A percentile compares a stretch with the other conserved stretches of the same genome.
These are phyloP conservation scores for Rhododendron williamsianum DNA, from an alignment of 148 eudicot genomes.

Conservation along the genomic window DNA sequence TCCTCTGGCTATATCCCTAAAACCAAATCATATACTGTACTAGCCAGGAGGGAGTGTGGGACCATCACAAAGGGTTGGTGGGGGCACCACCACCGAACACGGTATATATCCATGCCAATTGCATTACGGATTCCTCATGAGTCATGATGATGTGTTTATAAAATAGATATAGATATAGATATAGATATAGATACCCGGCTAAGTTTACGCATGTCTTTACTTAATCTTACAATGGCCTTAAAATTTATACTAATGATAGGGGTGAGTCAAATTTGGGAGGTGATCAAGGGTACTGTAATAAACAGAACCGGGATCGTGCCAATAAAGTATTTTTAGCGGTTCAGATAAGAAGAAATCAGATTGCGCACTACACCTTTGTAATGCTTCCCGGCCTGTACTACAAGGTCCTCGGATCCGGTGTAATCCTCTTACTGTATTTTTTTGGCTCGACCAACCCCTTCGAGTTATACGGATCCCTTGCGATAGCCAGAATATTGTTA, in stretches of 20 bases:
- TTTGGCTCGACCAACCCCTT: neutral
- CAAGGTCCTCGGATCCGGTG: no score
- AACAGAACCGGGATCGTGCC: neutral
- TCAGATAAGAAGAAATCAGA: no score
- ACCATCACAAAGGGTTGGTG: neutral
- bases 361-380: neutral
- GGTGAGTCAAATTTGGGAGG: neutral
- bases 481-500: neutral
- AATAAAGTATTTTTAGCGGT: no score
- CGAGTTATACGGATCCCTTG: neutral
- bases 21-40: no score
- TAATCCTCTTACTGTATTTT: no score
- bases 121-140: no score
- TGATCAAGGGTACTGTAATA: neutral
- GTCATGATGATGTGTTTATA: neutral
- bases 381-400: no score
- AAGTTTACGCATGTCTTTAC: no score
- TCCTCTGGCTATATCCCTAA: no score
- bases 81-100: constrained; percentile 9
- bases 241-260: no score
- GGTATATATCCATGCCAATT: neutral
- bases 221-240: neutral
- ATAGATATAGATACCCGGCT: no score
- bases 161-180: neutral
- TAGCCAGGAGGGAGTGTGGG: no score